These are phyloP conservation scores for Stipa capillata DNA, from an alignment of 176 grass and related monocot species.

Conservation along the genomic window DNA sequence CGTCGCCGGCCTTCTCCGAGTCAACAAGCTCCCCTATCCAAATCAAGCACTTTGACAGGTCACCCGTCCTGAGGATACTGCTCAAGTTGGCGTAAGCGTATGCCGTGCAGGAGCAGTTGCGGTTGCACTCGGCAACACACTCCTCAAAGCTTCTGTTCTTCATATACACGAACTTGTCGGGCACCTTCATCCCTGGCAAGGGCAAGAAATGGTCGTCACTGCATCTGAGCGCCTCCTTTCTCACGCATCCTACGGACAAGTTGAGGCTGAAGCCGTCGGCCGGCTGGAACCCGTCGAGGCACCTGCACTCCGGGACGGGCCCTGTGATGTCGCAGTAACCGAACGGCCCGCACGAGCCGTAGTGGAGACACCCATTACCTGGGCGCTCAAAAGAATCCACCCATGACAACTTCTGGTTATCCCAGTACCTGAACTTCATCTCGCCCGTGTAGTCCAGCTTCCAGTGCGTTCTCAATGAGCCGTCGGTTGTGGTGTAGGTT, in stretches of 20 bases:
- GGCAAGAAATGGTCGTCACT: not conserved
- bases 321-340: constrained; percentile 28
- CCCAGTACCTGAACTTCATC: not conserved
- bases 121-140: constrained; percentile 22
- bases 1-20: not conserved
- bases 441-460: not conserved
- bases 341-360: constrained; percentile 27
- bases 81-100: constrained; percentile 20
- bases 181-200: constrained; percentile 29
- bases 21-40: constrained; percentile 47
- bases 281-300: constrained; percentile 25
- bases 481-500: not conserved
- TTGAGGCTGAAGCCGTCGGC: not conserved
- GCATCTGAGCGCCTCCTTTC: constrained; percentile 19
- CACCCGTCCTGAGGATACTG: not conserved
- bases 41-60: constrained; percentile 40
- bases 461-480: not conserved
- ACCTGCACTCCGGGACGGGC: not conserved
- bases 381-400: not conserved
- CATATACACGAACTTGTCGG: constrained; percentile 2
- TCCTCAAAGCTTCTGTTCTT: constrained; percentile 18
- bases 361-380: not conserved
- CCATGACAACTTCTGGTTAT: not conserved
- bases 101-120: constrained; percentile 41
- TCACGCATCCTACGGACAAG: constrained; percentile 25